phyloP scores from a whole-genome alignment of 805 yeast species.

The Lipomyces mesembrius region DNA sequence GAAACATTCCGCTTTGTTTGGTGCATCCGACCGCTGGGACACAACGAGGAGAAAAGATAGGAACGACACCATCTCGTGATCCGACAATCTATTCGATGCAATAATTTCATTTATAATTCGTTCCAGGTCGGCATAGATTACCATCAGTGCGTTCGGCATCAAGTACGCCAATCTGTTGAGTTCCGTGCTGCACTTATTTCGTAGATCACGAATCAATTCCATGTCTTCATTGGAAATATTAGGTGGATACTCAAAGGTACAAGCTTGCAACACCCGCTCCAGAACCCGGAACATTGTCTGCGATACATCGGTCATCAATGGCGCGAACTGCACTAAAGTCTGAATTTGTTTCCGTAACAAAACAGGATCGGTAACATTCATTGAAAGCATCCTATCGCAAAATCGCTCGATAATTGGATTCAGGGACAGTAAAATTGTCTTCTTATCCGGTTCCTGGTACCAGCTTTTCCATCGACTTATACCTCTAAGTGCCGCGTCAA shows the following conservation, averaged over 20 bases:
- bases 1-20: constrained; percentile 74
- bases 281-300: constrained; percentile 78
- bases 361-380: constrained; percentile 79
- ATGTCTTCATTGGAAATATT: constrained; percentile 61
- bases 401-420: constrained; percentile 73
- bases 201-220: constrained; percentile 80
- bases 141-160: constrained; percentile 88
- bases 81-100: constrained; percentile 70
- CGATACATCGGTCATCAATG: constrained; percentile 75
- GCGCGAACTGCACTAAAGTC: constrained; percentile 91
- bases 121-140: constrained; percentile 81
- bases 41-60: constrained; percentile 90
- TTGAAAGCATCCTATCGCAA: constrained; percentile 59
- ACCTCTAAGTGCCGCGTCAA: constrained; percentile 89
- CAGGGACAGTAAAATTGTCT: constrained; percentile 56
- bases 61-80: constrained; percentile 92
- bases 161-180: constrained; percentile 89
- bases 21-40: constrained; percentile 73
- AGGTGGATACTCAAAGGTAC: constrained; percentile 79
- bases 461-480: constrained; percentile 94
- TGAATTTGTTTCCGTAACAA: constrained; percentile 84
- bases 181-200: constrained; percentile 94
- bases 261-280: constrained; percentile 83
- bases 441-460: constrained; percentile 67
- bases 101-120: constrained; percentile 74